Conservation (phyloP, 2,329 filamentous ascomycete species). For the Corynespora cassiicola region DNA sequence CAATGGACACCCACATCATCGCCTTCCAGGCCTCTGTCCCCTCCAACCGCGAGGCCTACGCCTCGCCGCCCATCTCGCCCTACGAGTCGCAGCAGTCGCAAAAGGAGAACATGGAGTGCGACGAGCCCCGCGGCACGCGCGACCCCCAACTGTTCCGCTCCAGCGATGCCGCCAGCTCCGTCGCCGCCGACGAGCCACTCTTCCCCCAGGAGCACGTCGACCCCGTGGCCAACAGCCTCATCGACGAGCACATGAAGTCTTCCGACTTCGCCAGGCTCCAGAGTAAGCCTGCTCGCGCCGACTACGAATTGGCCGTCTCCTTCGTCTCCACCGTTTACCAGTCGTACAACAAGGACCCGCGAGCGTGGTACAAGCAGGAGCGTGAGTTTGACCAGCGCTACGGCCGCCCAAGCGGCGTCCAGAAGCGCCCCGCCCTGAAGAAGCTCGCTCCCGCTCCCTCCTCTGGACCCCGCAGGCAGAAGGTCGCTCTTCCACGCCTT, state of each 20-base stretch:
- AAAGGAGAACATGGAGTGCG: conserved; percentile 43
- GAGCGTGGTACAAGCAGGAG: conserved; percentile 50
- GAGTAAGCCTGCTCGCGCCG: conserved; percentile 41
- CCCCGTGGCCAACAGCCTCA: conserved; percentile 29
- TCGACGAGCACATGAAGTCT: conserved; percentile 44
- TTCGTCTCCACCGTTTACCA: conserved; percentile 42
- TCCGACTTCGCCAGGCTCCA: conserved; percentile 32
- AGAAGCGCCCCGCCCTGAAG: conserved; percentile 44
- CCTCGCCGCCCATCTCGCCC: conserved; percentile 49
- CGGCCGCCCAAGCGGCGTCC: conserved; percentile 50
- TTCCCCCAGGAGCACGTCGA: conserved; percentile 39
- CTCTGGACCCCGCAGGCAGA: conserved; percentile 34
- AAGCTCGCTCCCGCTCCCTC: conserved; percentile 46
- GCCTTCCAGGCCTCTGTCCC: conserved; percentile 27
- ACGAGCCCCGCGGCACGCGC: conserved; percentile 33
- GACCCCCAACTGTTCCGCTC: conserved; percentile 46
- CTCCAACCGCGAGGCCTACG: conserved; percentile 37
- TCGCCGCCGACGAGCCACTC: conserved; percentile 39
- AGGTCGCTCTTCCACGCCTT: conserved; percentile 39
- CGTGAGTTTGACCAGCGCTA: conserved; percentile 58
- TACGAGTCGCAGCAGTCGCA: conserved; percentile 41
- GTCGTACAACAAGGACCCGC: conserved; percentile 49
- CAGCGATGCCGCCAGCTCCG: conserved; percentile 30
- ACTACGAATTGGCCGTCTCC: conserved; percentile 43
- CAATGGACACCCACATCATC: conserved; percentile 22